A percentile compares a stretch with the other conserved stretches of the same genome.
Conservation (phyloP, 2,329 filamentous ascomycete genomes). For the Calonectria naviculata region DNA sequence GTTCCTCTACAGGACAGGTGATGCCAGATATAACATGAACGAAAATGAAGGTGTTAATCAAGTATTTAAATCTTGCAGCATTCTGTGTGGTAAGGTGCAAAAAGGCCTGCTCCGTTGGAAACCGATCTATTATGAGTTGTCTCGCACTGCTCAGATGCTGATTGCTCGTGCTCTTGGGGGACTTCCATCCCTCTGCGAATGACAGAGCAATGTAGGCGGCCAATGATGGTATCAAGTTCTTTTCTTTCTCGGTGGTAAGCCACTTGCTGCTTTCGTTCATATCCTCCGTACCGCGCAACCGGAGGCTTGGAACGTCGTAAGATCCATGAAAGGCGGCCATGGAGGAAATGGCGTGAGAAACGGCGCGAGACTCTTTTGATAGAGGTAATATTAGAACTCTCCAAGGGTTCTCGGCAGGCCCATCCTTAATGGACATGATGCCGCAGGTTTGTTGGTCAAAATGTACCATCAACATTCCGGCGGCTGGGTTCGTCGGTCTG, state of each 20-base stretch:
- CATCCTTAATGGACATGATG: not conserved
- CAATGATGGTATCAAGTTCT: not conserved
- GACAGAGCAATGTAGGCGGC: not conserved
- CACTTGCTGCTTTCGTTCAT: not conserved
- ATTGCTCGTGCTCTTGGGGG: not conserved
- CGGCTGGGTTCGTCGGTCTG: not conserved
- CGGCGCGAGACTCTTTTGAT: not conserved
- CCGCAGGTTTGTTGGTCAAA: not conserved
- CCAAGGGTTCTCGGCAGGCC: not conserved
- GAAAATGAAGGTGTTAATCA: not conserved
- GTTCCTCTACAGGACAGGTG: not conserved
- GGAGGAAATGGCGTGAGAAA: not conserved
- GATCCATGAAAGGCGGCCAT: not conserved
- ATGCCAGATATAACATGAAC: not conserved
- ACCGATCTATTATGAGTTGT: not conserved
- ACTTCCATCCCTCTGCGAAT: not conserved
- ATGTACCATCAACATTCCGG: not conserved
- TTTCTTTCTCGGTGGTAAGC: not conserved
- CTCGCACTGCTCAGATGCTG: not conserved
- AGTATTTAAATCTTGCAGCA: not conserved
- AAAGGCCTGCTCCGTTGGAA: not conserved
- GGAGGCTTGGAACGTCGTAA: not conserved
- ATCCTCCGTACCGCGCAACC: not conserved
- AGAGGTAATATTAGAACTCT: not conserved
- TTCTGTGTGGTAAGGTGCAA: not conserved